These are phyloP conservation scores for Nothopassalora personata DNA, from an alignment of 2,329 filamentous ascomycete species.

Conservation along the genomic window DNA sequence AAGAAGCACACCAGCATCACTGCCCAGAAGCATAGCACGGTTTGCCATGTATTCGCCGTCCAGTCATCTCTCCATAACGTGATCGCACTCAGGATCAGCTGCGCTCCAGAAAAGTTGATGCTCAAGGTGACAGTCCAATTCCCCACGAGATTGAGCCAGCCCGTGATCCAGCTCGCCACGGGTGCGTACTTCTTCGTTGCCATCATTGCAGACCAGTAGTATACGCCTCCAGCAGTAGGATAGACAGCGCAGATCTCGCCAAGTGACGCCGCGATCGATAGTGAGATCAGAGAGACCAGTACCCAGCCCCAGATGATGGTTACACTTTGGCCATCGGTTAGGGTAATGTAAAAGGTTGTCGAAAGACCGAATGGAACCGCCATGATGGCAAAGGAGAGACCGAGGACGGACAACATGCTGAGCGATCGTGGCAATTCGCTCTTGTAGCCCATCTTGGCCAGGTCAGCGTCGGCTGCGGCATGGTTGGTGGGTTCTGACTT, in stretches of 20 bases:
- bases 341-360: slow-evolving; percentile 63
- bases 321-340: slow-evolving; percentile 63
- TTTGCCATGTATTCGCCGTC: slow-evolving; percentile 63
- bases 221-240: slow-evolving; percentile 63
- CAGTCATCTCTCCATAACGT: slow-evolving; percentile 66
- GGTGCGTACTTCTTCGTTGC: slow-evolving; percentile 59
- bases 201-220: slow-evolving; percentile 66
- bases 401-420: slow-evolving; percentile 65
- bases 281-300: slow-evolving; percentile 58
- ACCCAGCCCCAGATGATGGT: slow-evolving; percentile 68
- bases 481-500: slow-evolving; percentile 29
- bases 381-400: slow-evolving; percentile 70
- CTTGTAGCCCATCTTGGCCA: slow-evolving; percentile 64
- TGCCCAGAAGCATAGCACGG: slow-evolving; percentile 66
- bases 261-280: slow-evolving; percentile 59
- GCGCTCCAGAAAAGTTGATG: slow-evolving; percentile 68
- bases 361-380: slow-evolving; percentile 63
- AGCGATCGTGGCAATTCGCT: slow-evolving; percentile 61
- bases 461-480: slow-evolving; percentile 51
- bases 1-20: slow-evolving; percentile 61
- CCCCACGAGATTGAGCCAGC: slow-evolving; percentile 66
- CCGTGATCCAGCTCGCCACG: slow-evolving; percentile 63
- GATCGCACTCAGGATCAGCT: slow-evolving; percentile 63
- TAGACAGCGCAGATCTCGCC: slow-evolving; percentile 66
- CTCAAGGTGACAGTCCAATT: slow-evolving; percentile 63